Evolutionary conservation across 495 filamentous ascomycete species (phyloP).

Genomic region (Neurospora cerealis): DNA sequence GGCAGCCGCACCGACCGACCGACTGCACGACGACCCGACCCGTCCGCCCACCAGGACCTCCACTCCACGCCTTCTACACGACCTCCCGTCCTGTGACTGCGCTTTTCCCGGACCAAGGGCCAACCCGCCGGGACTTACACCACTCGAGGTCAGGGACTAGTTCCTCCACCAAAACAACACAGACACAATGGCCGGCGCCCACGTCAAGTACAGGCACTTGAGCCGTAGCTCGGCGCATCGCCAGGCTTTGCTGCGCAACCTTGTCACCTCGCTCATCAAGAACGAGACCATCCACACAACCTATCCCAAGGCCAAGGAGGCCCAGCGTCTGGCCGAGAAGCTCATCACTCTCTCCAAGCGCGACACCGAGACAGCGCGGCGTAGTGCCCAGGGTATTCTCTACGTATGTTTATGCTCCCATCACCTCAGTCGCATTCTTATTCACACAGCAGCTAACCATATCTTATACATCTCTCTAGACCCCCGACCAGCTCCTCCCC

Average conservation of each 20-base stretch:
- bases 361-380: slow-evolving; percentile 66
- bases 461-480: slow-evolving; percentile 2
- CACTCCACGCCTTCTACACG: neutral
- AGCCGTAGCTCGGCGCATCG: slow-evolving; percentile 75
- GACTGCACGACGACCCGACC: neutral
- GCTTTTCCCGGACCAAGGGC: neutral
- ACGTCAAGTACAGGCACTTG: slow-evolving; percentile 77
- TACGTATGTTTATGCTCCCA: slow-evolving; percentile 50
- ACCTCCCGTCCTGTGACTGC: neutral
- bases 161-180: slow-evolving; percentile 10
- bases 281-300: slow-evolving; percentile 91
- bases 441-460: neutral
- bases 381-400: slow-evolving; percentile 61
- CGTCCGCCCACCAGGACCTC: neutral
- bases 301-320: slow-evolving; percentile 94
- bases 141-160: neutral
- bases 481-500: slow-evolving; percentile 57
- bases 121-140: neutral
- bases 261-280: slow-evolving; percentile 89
- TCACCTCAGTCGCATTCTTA: neutral
- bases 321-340: slow-evolving; percentile 85
- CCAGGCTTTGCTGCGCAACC: slow-evolving; percentile 86
- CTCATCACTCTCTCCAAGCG: slow-evolving; percentile 87
- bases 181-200: slow-evolving; percentile 67
- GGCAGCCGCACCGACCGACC: neutral